These are phyloP conservation scores for Nyctanthes arbortristis DNA, from an alignment of 257 asterid genomes.

Conservation along the genomic window DNA sequence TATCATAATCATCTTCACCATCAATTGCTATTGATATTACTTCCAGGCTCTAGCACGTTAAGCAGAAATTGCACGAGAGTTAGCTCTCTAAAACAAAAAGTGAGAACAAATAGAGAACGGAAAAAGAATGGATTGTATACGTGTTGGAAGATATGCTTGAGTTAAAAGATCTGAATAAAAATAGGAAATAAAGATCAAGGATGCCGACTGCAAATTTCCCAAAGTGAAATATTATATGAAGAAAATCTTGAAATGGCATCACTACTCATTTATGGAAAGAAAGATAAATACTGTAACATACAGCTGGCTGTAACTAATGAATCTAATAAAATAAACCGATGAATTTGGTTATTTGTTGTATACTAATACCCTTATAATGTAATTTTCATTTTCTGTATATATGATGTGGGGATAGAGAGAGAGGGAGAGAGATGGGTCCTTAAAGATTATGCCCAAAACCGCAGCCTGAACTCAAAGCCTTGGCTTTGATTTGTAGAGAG, in stretches of 20 bases:
- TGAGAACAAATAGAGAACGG: too few species aligned
- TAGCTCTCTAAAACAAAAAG: too few species aligned
- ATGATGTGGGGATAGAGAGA: constrained; percentile 15
- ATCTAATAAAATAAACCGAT: not conserved
- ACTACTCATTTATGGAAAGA: not conserved
- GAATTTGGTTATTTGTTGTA: too few species aligned
- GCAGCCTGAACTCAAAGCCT: constrained; percentile 39
- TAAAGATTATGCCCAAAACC: constrained; percentile 60
- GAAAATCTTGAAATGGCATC: not conserved
- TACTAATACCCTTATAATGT: too few species aligned
- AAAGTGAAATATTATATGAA: not conserved
- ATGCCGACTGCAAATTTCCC: not conserved
- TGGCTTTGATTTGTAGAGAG: constrained; percentile 70
- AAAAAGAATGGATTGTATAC: too few species aligned
- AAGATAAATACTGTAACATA: not conserved
- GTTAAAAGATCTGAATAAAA: too few species aligned
- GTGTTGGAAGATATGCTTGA: too few species aligned
- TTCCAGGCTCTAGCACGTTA: too few species aligned
- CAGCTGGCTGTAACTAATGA: constrained; percentile 7
- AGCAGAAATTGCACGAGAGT: too few species aligned
- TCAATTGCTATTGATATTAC: too few species aligned
- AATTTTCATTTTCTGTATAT: too few species aligned
- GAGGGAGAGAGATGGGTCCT: constrained; percentile 46
- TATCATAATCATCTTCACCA: too few species aligned
- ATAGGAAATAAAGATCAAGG: not conserved